These are phyloP conservation scores for Skeletonema menzelii DNA, from an alignment of 108 stramenopile species.

Conservation along the genomic window DNA sequence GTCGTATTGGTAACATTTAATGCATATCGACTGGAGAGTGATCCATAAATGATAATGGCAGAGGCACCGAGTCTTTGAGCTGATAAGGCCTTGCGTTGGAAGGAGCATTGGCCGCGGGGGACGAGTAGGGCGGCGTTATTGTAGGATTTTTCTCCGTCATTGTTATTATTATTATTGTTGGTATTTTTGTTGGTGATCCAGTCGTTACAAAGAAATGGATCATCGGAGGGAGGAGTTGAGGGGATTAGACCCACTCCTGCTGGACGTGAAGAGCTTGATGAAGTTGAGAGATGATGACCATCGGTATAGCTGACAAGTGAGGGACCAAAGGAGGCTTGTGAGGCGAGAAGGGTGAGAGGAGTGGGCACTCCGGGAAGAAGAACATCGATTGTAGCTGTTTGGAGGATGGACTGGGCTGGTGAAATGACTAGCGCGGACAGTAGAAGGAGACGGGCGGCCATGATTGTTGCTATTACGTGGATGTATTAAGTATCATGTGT, in stretches of 20 bases:
- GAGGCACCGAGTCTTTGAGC: conserved; percentile 46
- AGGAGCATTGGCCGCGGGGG: conserved; percentile 53
- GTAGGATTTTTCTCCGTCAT: no score
- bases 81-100: conserved; percentile 44
- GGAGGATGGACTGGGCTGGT: conserved; percentile 46
- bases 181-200: conserved; percentile 3
- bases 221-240: conserved; percentile 38
- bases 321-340: conserved; percentile 75
- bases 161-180: not conserved
- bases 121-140: conserved; percentile 32
- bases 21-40: conserved; percentile 37
- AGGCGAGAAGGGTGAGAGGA: conserved; percentile 53
- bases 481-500: no score
- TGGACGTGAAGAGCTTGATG: not conserved
- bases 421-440: not conserved
- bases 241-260: conserved; percentile 27
- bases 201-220: conserved; percentile 35
- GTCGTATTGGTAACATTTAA: conserved; percentile 39
- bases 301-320: conserved; percentile 1
- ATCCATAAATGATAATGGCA: conserved; percentile 49
- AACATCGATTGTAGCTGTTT: conserved; percentile 51
- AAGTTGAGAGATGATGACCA: not conserved
- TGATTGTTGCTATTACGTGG: no score
- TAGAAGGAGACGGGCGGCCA: conserved; percentile 1
- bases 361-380: conserved; percentile 8